phyloP scores from a whole-genome alignment of 805 yeast genomes.

The Lachancea cidri region DNA sequence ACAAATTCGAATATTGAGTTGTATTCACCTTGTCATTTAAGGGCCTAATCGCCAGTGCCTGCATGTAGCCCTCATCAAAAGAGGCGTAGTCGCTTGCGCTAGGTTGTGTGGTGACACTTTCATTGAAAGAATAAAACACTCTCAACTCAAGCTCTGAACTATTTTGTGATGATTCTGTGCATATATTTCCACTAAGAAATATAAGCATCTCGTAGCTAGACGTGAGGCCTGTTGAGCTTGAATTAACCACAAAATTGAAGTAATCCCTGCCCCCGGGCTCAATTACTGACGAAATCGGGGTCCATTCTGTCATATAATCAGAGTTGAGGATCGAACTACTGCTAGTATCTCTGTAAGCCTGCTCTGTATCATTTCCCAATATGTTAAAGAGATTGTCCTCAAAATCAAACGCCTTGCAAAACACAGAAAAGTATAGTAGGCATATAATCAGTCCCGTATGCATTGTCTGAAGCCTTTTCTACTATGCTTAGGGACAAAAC shows the following conservation, averaged over 20 bases:
- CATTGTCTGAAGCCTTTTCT: too few species aligned
- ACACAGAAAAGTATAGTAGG: not conserved
- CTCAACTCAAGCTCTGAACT: conserved; percentile 12
- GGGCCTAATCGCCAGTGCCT: conserved; percentile 28
- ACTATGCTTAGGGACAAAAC: too few species aligned
- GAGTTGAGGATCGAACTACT: conserved; percentile 17
- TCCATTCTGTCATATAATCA: conserved; percentile 31
- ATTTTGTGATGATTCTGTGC: conserved; percentile 23
- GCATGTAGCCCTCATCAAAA: conserved; percentile 28
- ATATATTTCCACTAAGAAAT: conserved; percentile 34
- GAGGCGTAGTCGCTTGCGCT: conserved; percentile 11
- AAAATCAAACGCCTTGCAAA: not conserved
- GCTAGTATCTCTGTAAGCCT: not conserved
- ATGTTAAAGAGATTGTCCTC: not conserved
- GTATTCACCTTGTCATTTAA: conserved; percentile 8
- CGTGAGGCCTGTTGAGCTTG: conserved; percentile 12
- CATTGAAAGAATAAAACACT: conserved; percentile 27
- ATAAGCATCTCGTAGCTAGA: conserved; percentile 24
- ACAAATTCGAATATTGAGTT: conserved; percentile 22
- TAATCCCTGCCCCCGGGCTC: conserved; percentile 23
- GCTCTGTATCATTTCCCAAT: not conserved
- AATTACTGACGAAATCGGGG: conserved; percentile 28
- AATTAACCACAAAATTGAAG: conserved; percentile 21
- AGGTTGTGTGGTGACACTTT: conserved; percentile 16
- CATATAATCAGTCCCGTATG: not conserved